Conservation (phyloP, 2,329 filamentous ascomycete genomes). For the Cytospora paraplurivora region DNA sequence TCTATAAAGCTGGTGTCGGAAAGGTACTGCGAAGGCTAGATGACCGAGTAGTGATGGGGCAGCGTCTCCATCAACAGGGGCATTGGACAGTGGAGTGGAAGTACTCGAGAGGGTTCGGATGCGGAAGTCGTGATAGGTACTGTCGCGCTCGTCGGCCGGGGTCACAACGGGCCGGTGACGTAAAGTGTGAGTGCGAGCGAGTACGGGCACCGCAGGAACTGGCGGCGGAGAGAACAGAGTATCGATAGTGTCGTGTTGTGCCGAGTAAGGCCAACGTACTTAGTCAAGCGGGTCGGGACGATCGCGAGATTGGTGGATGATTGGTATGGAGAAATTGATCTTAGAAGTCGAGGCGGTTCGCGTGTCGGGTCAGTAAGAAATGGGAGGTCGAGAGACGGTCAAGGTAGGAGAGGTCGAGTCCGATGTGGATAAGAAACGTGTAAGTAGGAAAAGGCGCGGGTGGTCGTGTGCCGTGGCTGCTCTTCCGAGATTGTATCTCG, state of each 20-base stretch:
- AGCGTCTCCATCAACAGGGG: conserved; percentile 13
- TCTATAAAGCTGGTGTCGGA: conserved; percentile 13
- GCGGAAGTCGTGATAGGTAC: conserved; percentile 8
- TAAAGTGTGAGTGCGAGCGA: conserved; percentile 20
- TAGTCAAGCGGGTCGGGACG: conserved; percentile 14
- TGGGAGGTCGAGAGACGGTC: background rate
- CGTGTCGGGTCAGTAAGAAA: background rate
- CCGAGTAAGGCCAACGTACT: conserved; percentile 12
- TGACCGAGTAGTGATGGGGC: conserved; percentile 10
- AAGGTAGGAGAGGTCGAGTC: background rate
- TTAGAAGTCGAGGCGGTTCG: background rate
- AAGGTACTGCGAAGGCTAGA: conserved; percentile 12
- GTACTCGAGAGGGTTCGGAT: conserved; percentile 18
- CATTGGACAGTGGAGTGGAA: conserved; percentile 17
- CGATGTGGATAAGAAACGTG: conserved; percentile 6
- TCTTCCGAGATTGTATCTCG: conserved; percentile 8
- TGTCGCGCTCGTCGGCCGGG: conserved; percentile 23
- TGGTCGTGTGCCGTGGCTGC: conserved; percentile 24
- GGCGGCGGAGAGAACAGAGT: conserved; percentile 11
- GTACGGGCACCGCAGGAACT: conserved; percentile 9
- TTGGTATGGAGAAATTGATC: conserved; percentile 19
- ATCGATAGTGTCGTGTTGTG: conserved; percentile 14
- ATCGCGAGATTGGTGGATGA: conserved; percentile 14
- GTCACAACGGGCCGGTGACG: conserved; percentile 22
- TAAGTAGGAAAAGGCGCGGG: conserved; percentile 10